Percentiles rank a stretch among this genome's conserved stretches.
Conservation (phyloP, 768 basidiomycete genomes). For the Porphyrellus cyaneotinctus region DNA sequence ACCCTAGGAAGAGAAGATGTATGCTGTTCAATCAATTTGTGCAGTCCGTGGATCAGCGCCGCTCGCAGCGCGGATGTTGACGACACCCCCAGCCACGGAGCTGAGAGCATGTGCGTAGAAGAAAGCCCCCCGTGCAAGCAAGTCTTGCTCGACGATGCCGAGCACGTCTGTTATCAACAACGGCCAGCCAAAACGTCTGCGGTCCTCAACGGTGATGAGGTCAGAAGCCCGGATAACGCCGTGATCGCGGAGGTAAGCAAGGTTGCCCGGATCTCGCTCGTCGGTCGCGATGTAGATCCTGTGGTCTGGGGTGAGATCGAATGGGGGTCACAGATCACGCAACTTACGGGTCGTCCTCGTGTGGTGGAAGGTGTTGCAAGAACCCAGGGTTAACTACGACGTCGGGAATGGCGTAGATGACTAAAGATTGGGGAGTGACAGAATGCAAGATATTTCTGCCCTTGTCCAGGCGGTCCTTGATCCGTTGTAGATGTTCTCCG, state of each 20-base stretch:
- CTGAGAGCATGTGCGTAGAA: conserved; percentile 44
- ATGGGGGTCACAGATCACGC: neutral
- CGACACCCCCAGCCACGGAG: conserved; percentile 39
- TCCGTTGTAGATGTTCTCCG: conserved; percentile 34
- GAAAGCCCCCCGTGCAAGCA: conserved; percentile 35
- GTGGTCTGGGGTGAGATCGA: conserved; percentile 5
- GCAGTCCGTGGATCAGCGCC: conserved; percentile 39
- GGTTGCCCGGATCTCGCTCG: conserved; percentile 36
- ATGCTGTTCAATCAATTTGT: conserved; percentile 30
- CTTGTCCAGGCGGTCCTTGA: conserved; percentile 24
- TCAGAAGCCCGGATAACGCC: conserved; percentile 40
- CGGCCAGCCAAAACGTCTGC: conserved; percentile 40
- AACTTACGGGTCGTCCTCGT: conserved; percentile 21
- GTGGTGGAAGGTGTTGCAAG: conserved; percentile 15
- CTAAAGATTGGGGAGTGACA: conserved; percentile 14
- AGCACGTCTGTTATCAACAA: conserved; percentile 41
- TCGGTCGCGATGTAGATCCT: conserved; percentile 39
- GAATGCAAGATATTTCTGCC: conserved; percentile 21
- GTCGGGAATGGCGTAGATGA: conserved; percentile 23
- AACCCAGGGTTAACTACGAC: conserved; percentile 12
- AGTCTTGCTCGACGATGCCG: conserved; percentile 41
- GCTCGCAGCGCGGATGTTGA: conserved; percentile 38
- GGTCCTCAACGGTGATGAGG: conserved; percentile 41
- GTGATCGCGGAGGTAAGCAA: conserved; percentile 32
- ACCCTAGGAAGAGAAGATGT: neutral